A percentile compares a stretch with the other conserved stretches of the same genome.
Evolutionary conservation across 164 flowering plant genomes (phyloP).

Genomic region (Tetrastigma voinierianum): DNA sequence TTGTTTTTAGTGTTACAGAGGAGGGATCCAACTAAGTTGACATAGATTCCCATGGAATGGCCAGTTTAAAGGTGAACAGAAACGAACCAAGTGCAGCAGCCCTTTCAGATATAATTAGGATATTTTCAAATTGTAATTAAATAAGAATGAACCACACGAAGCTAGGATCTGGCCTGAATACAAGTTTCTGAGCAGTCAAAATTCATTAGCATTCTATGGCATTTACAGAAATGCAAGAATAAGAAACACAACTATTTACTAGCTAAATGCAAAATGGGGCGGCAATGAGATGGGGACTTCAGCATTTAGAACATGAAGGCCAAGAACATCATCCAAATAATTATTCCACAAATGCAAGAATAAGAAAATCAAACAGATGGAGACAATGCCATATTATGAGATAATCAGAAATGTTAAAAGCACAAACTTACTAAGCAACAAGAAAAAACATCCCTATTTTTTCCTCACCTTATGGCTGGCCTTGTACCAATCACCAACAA

Average conservation of each 20-base stretch:
- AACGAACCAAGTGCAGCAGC: background rate
- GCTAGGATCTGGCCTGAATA: background rate
- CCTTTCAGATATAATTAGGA: background rate
- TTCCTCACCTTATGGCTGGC: conserved; percentile 63
- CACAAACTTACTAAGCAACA: background rate
- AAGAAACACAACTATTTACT: background rate
- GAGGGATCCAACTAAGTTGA: background rate
- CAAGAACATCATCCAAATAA: background rate
- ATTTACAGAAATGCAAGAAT: background rate
- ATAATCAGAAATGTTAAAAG: no score
- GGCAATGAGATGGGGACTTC: background rate
- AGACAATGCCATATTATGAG: no score
- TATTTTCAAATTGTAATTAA: background rate
- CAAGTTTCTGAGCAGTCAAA: background rate
- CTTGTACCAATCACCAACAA: conserved; percentile 82
- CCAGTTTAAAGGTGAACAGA: background rate
- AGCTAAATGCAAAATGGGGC: background rate
- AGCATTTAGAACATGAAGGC: background rate
- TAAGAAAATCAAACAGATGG: no score
- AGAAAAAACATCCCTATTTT: background rate
- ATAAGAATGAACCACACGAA: background rate
- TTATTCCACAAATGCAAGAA: no score
- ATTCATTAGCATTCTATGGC: background rate
- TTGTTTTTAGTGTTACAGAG: background rate
- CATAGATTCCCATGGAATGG: background rate